Evolutionary conservation across 768 basidiomycete species (phyloP), one percentile per base, ranked within the genome.

Genomic region (Mycena rebaudengoi): DNA sequence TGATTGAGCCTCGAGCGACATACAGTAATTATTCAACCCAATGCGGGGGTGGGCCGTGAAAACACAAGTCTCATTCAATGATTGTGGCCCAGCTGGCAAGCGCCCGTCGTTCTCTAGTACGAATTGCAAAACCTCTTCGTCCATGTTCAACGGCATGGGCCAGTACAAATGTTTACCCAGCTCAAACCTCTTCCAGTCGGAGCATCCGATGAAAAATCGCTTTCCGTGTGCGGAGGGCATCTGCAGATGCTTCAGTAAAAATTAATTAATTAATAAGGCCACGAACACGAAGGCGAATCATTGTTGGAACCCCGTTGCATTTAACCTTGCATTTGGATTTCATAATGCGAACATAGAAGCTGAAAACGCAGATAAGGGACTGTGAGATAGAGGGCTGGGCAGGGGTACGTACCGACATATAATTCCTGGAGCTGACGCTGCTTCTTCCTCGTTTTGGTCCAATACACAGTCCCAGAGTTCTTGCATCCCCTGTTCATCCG

Each of bases 161-260:
- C 29, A 43, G 11, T 4, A 57, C 1, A 32, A 8, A 20, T 56
- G 62, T 14, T 46, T 16, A 23, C 25, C 14, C 20, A n/a, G 26
- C 28, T 51, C 28, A 6, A 4, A 5, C 14, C 16, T 2, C 2
- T 32, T 11, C 43, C 46, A 50, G 13, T 40, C 39, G 13, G 53
- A 62, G 53, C 61, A 62, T 5, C 61, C 61, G 26, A 62, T 26
- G 45, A 55, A 62, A 11, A 45, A 32, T 10, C 6, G 7, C n/a
- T 55, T 62, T n/a, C 53, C 61, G 53, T 55, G 23, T 14, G 6
- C 2, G 1, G 54, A 44, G 3, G 43, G 54, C 6, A 4, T 3
- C 53, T 14, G 11, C 29, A 11, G 3, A 3, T 52, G 41, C 30
- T 53, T 53, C 20, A 44, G n/a, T n/a, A 32, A 13, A 28, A 20